A percentile compares a stretch with the other conserved stretches of the same genome.
Evolutionary conservation across 441 rosid genomes (phyloP).

Genomic region (Pelargonium citronellum): DNA sequence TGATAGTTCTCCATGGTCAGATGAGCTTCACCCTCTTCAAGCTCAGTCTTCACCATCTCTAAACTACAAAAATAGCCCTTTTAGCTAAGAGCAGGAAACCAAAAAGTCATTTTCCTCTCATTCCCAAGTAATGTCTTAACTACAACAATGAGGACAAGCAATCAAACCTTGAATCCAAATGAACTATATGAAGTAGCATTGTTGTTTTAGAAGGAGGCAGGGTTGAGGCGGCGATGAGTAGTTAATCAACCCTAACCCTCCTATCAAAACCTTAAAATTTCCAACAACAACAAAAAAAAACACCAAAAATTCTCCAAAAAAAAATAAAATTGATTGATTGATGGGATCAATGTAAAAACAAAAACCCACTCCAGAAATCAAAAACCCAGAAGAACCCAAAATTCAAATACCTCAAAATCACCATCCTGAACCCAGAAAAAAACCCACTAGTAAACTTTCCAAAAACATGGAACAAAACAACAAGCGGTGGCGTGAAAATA

Average conservation of each 20-base stretch:
- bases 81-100: background rate
- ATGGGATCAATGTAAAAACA: background rate
- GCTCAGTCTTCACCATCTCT: constrained; percentile 7
- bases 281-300: background rate
- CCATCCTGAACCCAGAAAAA: constrained; percentile 5
- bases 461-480: background rate
- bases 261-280: background rate
- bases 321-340: background rate
- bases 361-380: constrained; percentile 6
- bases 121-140: constrained; percentile 5
- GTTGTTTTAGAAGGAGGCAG: constrained; percentile 4
- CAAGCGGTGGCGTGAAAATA: background rate
- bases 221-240: background rate
- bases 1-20: background rate
- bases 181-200: constrained; percentile 3
- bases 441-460: background rate
- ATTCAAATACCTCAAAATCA: background rate
- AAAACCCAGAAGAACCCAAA: background rate
- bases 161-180: background rate
- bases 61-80: constrained; percentile 2
- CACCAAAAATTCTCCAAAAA: background rate
- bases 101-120: background rate
- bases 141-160: background rate
- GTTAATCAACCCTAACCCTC: constrained; percentile 9
- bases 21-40: constrained; percentile 12